Evolutionary conservation across 441 rosid genomes (phyloP), one percentile per base, ranked within the genome.

Genomic region (Adansonia rubrostipa): DNA sequence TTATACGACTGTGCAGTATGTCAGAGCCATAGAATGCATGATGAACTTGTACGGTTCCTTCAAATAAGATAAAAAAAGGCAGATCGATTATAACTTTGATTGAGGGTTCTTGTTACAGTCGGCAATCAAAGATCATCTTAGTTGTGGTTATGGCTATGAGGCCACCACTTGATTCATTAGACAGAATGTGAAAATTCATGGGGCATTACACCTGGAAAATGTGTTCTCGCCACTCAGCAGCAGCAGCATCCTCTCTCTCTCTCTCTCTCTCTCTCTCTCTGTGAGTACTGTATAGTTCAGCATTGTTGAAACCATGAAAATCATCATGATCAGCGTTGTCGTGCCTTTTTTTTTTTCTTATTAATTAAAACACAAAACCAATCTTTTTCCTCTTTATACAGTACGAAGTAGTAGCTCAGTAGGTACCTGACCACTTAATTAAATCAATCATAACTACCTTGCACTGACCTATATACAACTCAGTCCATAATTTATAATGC

Each of bases 401-500:
- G 57, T 11, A 47, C 2, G 40, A 68, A 47, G 56, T 57, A 57
- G 4, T 22, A 57, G 36, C 36, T 33, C 36, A 19, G 62, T 67
- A 44, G 71, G 54, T 67, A 44, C 53, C 33, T 9, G 71, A 45
- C 72, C 5, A 19, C 36, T 45, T 68, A 45, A 68, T 68, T 45
- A 10, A 42, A 19, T 44, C 20, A 20, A 44, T 66, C 71, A 44
- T 45, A 17, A 67, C 47, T 40, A 5, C 53, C 36, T 45, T 44
- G 10, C n/a, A 10, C 54, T 45, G n/a, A 68, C 71, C 28, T 68
- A 42, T 65, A 68, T 45, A n/a, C 72, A 68, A 47, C 15, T 20
- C 17, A 22, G 73, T 68, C 17, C 19, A 20, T 20, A 47, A 48
- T 20, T 10, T 20, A 47, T 69, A 48, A 20, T 47, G 40, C 42